Evolutionary conservation across 1,139 yeast genomes (phyloP), one percentile per base, ranked within the genome.

Genomic region (Geotrichum reessii): DNA sequence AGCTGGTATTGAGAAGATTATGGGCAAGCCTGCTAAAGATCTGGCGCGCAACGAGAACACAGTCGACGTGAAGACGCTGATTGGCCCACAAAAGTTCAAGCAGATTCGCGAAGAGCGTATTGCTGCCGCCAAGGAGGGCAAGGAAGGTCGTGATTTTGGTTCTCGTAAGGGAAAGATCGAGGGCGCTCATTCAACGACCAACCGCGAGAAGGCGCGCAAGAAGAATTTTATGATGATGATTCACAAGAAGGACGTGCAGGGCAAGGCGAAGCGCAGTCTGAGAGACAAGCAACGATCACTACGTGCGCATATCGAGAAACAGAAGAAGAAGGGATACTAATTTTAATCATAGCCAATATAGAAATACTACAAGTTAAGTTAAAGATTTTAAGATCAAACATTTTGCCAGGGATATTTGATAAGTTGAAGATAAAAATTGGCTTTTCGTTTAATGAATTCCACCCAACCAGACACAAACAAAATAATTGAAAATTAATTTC

Each of bases 221-320:
- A 93, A 93, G 96, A 95, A 93, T 76, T 93, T 91, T 72, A 93
- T 95, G 71, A 93, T 93, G 99, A 88, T 88, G 92, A 87, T 93
- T 67, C 99, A 93, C 76, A 93, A 93, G 78, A 83, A 84, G 68
- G 85, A 89, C 56, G 98, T 93, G 50, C 96, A 88, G 74, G 98
- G 99, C 63, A 93, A 93, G 74, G 93, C 87, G 63, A 88, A 86
- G 76, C 79, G 87, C 79, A 88, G 97, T 59, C 78, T 93, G 69
- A 81, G 96, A 67, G 98, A 93, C 74, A 85, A 91, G 73, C 98
- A 91, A 73, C 87, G 84, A 74, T 85, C 87, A 19, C 77, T 93
- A 65, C 78, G 86, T 63, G 96, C 96, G 1, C 99, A 93, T 69
- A 82, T 90, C 62, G 84, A 83, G 58, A 89, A 87, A 73, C 97